Conservation (phyloP, 1,139 yeast species). For the Pichia sp. region DNA sequence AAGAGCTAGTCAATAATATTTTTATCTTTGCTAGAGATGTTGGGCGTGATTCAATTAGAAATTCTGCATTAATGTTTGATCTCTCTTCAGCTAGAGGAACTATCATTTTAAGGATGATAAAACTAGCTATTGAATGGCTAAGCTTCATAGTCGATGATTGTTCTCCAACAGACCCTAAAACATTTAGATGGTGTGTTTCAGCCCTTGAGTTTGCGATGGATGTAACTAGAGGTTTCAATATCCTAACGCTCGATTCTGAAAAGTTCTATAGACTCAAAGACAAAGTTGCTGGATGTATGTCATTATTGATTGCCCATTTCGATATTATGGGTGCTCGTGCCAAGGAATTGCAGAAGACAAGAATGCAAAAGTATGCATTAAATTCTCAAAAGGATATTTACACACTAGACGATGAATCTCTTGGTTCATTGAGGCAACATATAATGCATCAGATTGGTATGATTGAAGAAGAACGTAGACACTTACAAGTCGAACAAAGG, state of each 20-base stretch:
- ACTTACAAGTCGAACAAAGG: slow-evolving; percentile 47
- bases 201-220: slow-evolving; percentile 97
- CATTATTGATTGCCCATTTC: slow-evolving; percentile 86
- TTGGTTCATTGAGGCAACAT: slow-evolving; percentile 53
- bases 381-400: slow-evolving; percentile 45
- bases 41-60: slow-evolving; percentile 67
- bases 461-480: slow-evolving; percentile 54
- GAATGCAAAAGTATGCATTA: slow-evolving; percentile 46
- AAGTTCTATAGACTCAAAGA: slow-evolving; percentile 69
- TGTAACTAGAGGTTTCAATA: slow-evolving; percentile 86
- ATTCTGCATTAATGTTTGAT: slow-evolving; percentile 45
- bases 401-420: slow-evolving; percentile 54
- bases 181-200: slow-evolving; percentile 93
- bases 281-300: slow-evolving; percentile 94
- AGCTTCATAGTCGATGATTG: slow-evolving; percentile 92
- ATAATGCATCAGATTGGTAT: slow-evolving; percentile 55
- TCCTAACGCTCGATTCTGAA: slow-evolving; percentile 71
- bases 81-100: slow-evolving; percentile 51
- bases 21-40: slow-evolving; percentile 82
- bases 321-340: slow-evolving; percentile 98
- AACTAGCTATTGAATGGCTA: slow-evolving; percentile 84
- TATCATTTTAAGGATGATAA: slow-evolving; percentile 68
- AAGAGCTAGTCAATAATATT: slow-evolving; percentile 71
- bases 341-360: slow-evolving; percentile 55
- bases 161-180: slow-evolving; percentile 82